Evolutionary conservation across 208 protist genomes (phyloP).

Genomic region (Crithidia brevicula): DNA sequence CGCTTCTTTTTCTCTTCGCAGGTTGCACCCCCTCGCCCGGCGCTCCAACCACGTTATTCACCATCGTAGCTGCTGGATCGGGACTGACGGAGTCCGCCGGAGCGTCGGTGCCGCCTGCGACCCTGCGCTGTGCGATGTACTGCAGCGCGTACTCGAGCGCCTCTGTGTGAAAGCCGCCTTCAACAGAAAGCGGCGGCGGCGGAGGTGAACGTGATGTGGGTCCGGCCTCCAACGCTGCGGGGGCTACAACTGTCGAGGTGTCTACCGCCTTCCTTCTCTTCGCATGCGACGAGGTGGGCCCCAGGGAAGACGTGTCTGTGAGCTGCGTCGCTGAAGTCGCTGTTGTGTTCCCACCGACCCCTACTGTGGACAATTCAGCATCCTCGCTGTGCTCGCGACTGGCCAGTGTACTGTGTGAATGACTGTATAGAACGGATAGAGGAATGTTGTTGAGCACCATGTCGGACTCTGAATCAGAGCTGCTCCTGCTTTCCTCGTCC

Average conservation of each 20-base stretch:
- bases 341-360: too few species aligned
- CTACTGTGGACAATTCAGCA: too few species aligned
- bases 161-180: conserved; percentile 15
- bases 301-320: too few species aligned
- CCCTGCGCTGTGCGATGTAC: conserved; percentile 11
- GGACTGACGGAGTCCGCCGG: not conserved
- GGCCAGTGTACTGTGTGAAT: not conserved
- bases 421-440: conserved; percentile 4
- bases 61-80: not conserved
- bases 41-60: too few species aligned
- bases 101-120: not conserved
- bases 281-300: not conserved
- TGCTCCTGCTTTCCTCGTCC: too few species aligned
- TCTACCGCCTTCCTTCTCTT: not conserved
- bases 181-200: not conserved
- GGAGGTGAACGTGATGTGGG: not conserved
- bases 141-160: conserved; percentile 29
- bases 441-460: conserved; percentile 5
- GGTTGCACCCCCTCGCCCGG: too few species aligned
- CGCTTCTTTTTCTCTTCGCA: not conserved
- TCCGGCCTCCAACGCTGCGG: not conserved
- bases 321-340: too few species aligned
- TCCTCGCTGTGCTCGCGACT: not conserved
- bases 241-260: not conserved
- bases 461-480: not conserved